Evolutionary conservation across 1,139 yeast species (phyloP).

Genomic region (Zygosaccharomyces pseudobailii): DNA sequence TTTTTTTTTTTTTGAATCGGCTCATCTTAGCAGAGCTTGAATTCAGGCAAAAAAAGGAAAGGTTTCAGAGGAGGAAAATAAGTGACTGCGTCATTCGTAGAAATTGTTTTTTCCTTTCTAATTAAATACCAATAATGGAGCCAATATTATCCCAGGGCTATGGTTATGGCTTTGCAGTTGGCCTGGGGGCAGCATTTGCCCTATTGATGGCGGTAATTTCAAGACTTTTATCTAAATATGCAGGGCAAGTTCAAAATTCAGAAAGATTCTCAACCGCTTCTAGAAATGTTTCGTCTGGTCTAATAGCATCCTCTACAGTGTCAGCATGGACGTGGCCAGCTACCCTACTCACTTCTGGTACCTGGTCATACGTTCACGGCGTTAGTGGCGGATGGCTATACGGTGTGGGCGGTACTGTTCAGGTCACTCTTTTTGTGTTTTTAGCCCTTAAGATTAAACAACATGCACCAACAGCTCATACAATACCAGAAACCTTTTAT

Average conservation of each 20-base stretch:
- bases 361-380: conserved; percentile 14
- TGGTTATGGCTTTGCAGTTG: conserved; percentile 42
- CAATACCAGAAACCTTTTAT: conserved; percentile 32
- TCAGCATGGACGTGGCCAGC: conserved; percentile 44
- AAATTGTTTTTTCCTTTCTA: too few species aligned
- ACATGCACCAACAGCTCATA: conserved; percentile 15
- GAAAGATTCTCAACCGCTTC: conserved; percentile 42
- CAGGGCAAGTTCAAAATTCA: conserved; percentile 39
- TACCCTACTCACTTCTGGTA: conserved; percentile 36
- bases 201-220: conserved; percentile 38
- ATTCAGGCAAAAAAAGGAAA: too few species aligned
- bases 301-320: conserved; percentile 40
- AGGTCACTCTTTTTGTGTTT: conserved; percentile 13
- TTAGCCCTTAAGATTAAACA: conserved; percentile 15
- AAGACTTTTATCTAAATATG: conserved; percentile 31
- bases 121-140: neutral
- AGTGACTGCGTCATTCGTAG: too few species aligned
- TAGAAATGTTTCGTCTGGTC: conserved; percentile 38
- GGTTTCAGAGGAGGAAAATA: too few species aligned
- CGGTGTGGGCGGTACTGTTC: conserved; percentile 17
- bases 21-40: too few species aligned
- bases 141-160: conserved; percentile 33
- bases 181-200: conserved; percentile 42
- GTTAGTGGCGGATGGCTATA: conserved; percentile 15
- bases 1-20: too few species aligned